Evolutionary conservation across 2,329 filamentous ascomycete genomes (phyloP), one percentile per base, ranked within the genome.

Genomic region (Fusarium sp.): DNA sequence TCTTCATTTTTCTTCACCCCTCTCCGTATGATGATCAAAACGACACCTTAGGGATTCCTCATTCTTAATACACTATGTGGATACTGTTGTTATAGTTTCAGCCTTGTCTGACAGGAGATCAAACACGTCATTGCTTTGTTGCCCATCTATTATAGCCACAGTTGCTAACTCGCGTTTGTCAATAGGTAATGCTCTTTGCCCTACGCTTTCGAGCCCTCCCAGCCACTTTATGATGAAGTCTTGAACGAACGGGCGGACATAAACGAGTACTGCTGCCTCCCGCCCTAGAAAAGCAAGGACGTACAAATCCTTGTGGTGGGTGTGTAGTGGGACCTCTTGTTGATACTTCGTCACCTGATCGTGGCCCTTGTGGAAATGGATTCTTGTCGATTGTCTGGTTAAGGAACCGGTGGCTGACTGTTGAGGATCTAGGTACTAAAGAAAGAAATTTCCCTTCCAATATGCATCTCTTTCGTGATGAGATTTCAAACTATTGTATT

Each of bases 241-340:
- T 88, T 88, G 86, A 88, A 88, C 86, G 86, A 88, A 88, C 86
- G 86, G 86, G 86, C 86, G 86, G 86, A 88, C 86, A 88, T 86
- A 87, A 86, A 81, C 79, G 85, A 87, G 84, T 82, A 82, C 75
- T 74, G 79, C 76, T 77, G 73, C 74, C 80, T 77, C 75, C 77
- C 81, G 75, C 79, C 79, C 77, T 77, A 74, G 78, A 84, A 83
- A 85, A 85, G 78, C 85, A 80, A 83, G 85, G 82, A 78, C 83
- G 85, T 88, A 88, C 86, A 89, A 86, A 80, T 70, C 84, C 83
- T 82, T 83, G 85, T 83, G 85, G 83, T 82, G 79, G 79, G 74
- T 78, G 80, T 76, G 71, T 72, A 73, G 76, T 74, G 78, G 80
- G 83, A 78, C 77, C 85, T 88, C 83, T 87, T 86, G 86, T 83